Evolutionary conservation across 768 basidiomycete genomes (phyloP).

Genomic region (Mycena latifolia): DNA sequence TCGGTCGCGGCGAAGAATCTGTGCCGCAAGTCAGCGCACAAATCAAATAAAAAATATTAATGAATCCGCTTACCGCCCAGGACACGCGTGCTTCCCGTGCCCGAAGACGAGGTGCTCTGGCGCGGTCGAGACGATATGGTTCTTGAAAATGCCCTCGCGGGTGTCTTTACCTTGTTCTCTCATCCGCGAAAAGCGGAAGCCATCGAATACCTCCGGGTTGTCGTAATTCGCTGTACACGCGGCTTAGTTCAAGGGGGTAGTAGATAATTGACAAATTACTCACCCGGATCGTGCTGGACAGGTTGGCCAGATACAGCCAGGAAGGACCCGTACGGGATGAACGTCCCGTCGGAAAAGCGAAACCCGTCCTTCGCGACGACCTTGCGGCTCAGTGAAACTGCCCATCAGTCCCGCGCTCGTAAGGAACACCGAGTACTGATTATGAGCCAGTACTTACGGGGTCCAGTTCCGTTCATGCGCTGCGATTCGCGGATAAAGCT

Average conservation of each 20-base stretch:
- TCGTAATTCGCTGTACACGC: neutral
- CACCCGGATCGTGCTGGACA: constrained; percentile 47
- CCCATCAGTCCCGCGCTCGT: too few species aligned
- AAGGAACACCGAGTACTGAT: too few species aligned
- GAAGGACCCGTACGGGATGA: constrained; percentile 46
- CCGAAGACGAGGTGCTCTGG: constrained; percentile 13
- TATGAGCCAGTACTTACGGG: neutral
- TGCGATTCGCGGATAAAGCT: constrained; percentile 40
- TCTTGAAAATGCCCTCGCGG: neutral
- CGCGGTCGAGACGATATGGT: constrained; percentile 3
- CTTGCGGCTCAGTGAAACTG: constrained; percentile 45
- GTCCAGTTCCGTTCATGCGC: constrained; percentile 37
- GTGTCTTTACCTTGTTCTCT: neutral
- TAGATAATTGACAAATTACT: neutral
- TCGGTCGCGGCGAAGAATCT: too few species aligned
- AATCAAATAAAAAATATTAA: too few species aligned
- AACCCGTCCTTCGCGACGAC: constrained; percentile 43
- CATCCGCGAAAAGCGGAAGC: constrained; percentile 27
- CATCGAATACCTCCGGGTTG: constrained; percentile 26
- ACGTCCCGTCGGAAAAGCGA: constrained; percentile 50
- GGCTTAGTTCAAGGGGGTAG: too few species aligned
- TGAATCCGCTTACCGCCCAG: neutral
- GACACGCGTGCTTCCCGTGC: constrained; percentile 14
- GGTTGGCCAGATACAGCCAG: constrained; percentile 37
- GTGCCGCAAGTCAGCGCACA: too few species aligned